Conservation (phyloP, 2,329 filamentous ascomycete genomes). For the Microsporum ferrugineum region DNA sequence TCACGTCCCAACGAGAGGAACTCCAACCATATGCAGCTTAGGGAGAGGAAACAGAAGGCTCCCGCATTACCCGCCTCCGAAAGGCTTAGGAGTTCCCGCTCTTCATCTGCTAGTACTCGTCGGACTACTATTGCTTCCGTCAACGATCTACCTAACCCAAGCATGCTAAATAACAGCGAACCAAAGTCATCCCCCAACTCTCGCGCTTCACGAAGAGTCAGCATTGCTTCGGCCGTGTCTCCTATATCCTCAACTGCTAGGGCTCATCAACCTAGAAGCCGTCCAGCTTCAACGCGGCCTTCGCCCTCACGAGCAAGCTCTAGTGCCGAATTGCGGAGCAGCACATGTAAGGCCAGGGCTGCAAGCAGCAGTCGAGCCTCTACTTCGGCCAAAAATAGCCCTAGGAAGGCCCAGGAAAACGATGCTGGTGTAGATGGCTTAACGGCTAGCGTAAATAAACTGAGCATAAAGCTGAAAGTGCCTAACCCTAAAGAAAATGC, state of each 20-base stretch:
- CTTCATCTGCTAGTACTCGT: conserved; percentile 33
- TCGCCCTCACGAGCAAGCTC: conserved; percentile 3
- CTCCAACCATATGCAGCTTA: conserved; percentile 52
- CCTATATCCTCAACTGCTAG: neutral
- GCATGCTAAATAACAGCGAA: conserved; percentile 15
- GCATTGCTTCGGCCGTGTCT: conserved; percentile 21
- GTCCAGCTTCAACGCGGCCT: neutral
- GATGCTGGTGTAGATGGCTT: conserved; percentile 31
- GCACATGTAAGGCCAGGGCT: neutral
- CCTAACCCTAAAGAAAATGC: conserved; percentile 48
- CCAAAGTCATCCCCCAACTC: conserved; percentile 2
- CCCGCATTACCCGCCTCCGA: conserved; percentile 34
- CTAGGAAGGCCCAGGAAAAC: neutral
- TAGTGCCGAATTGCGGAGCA: neutral
- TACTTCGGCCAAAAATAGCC: neutral
- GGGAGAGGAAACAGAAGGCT: conserved; percentile 52
- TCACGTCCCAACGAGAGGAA: conserved; percentile 35
- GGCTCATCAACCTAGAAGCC: neutral
- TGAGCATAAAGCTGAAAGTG: conserved; percentile 47
- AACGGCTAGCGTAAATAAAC: conserved; percentile 42
- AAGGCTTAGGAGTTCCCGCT: conserved; percentile 40
- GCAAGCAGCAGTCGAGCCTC: neutral
- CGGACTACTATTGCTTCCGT: conserved; percentile 52
- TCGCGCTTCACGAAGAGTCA: conserved; percentile 19
- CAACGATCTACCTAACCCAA: conserved; percentile 33